A percentile compares a stretch with the other conserved stretches of the same genome.
Evolutionary conservation across 2,329 filamentous ascomycete species (phyloP).

Genomic region (Penicillium sp.): DNA sequence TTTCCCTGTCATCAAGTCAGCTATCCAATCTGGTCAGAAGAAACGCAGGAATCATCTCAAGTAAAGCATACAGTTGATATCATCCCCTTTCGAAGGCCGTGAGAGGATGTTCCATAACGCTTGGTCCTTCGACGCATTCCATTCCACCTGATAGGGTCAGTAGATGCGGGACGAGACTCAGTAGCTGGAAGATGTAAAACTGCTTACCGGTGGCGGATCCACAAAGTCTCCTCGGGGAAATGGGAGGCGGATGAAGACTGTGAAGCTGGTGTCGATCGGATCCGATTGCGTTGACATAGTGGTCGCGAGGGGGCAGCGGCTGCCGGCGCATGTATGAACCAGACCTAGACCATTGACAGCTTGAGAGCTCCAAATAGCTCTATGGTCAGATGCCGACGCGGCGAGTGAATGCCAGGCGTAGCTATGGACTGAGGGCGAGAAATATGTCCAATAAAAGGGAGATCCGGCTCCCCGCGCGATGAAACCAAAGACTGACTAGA

Average conservation of each 20-base stretch:
- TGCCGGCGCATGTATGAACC: constrained; percentile 3
- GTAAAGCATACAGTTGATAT: constrained; percentile 72
- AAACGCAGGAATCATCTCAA: constrained; percentile 23
- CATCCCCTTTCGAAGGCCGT: constrained; percentile 69
- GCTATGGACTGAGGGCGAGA: too few species aligned
- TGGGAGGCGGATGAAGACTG: constrained; percentile 84
- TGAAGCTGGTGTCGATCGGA: constrained; percentile 44
- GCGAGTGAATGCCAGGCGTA: too few species aligned
- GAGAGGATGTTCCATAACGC: constrained; percentile 88
- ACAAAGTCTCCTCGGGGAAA: constrained; percentile 83
- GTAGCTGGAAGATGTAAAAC: too few species aligned
- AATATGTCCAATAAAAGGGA: too few species aligned
- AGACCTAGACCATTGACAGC: background rate
- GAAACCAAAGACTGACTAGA: too few species aligned
- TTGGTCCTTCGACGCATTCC: constrained; percentile 83
- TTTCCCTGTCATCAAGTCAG: constrained; percentile 58
- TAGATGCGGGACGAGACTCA: constrained; percentile 10
- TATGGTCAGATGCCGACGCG: too few species aligned
- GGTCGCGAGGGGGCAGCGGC: background rate
- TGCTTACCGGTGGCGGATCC: constrained; percentile 76
- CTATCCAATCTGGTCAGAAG: constrained; percentile 9
- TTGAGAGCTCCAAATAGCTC: background rate
- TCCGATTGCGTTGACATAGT: constrained; percentile 14
- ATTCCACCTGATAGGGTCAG: constrained; percentile 64
- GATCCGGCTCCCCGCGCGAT: too few species aligned